A percentile compares a stretch with the other conserved stretches of the same genome.
These are phyloP conservation scores for Pseudomonodictys pantanalensis DNA, from an alignment of 495 filamentous ascomycete species.

Conservation along the genomic window DNA sequence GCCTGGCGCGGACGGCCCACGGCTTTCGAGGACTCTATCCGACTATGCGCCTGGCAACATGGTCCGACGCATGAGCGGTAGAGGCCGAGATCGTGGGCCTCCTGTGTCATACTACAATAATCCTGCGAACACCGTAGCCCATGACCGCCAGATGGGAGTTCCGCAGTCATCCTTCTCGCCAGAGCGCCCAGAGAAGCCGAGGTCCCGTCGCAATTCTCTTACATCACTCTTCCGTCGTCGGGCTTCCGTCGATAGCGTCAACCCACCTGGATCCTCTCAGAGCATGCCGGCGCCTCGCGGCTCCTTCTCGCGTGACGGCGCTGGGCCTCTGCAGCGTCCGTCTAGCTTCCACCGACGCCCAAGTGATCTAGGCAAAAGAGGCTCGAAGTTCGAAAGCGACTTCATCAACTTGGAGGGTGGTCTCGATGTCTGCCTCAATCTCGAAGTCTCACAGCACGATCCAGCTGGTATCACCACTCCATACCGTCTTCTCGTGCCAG, in stretches of 20 bases:
- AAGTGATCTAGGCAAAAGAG: conserved; percentile 64
- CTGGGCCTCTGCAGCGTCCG: conserved; percentile 40
- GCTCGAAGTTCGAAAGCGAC: conserved; percentile 39
- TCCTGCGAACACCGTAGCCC: conserved; percentile 21
- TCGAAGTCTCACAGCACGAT: conserved; percentile 80
- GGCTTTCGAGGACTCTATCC: conserved; percentile 20
- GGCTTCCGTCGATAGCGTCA: conserved; percentile 10
- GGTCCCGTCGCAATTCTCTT: conserved; percentile 28
- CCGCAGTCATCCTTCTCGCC: conserved; percentile 25
- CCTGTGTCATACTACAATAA: conserved; percentile 34
- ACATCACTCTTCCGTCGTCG: conserved; percentile 23
- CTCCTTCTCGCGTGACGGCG: neutral
- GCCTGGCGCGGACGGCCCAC: conserved; percentile 7
- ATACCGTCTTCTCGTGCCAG: conserved; percentile 82
- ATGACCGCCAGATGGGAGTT: conserved; percentile 4
- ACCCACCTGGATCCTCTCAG: conserved; percentile 16
- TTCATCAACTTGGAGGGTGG: conserved; percentile 70
- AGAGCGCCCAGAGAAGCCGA: conserved; percentile 8
- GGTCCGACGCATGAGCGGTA: conserved; percentile 33
- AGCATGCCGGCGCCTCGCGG: conserved; percentile 6
- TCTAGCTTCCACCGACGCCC: conserved; percentile 67
- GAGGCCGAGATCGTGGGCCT: conserved; percentile 13
- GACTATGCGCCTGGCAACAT: conserved; percentile 31
- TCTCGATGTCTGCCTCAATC: conserved; percentile 78
- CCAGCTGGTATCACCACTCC: conserved; percentile 84